phyloP scores from a whole-genome alignment of 129 eudicot genomes.

The Deinandra increscens region DNA sequence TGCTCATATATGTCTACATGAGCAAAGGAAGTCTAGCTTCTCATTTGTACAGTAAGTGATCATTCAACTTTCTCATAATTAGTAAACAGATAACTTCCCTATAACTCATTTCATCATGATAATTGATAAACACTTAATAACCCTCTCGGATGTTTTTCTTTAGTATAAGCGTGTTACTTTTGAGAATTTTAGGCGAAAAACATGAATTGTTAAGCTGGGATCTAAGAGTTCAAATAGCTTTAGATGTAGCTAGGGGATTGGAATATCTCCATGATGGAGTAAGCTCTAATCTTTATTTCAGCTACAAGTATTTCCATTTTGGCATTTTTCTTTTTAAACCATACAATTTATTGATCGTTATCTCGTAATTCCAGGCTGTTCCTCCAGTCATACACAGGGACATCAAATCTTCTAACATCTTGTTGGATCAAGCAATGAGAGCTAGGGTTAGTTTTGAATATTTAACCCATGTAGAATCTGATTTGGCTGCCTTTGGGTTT shows the following conservation, averaged over 20 bases:
- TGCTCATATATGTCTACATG: constrained; percentile 96
- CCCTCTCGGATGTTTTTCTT: neutral
- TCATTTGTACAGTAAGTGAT: constrained; percentile 75
- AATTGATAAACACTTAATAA: neutral
- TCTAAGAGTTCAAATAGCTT: constrained; percentile 78
- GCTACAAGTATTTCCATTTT: neutral
- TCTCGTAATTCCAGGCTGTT: constrained; percentile 59
- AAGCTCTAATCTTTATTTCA: constrained; percentile 27
- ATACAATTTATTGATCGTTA: constrained; percentile 9
- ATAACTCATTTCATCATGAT: neutral
- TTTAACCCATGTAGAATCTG: neutral
- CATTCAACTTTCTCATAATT: constrained; percentile 5
- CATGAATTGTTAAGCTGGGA: constrained; percentile 75
- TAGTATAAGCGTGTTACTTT: neutral
- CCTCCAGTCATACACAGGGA: constrained; percentile 98
- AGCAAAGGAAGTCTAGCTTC: constrained; percentile 85
- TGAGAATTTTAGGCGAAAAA: constrained; percentile 51
- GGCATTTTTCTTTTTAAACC: neutral
- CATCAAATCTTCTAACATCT: constrained; percentile 88
- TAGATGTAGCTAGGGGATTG: constrained; percentile 94
- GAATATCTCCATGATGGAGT: constrained; percentile 99
- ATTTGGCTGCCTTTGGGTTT: neutral
- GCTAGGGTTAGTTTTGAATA: constrained; percentile 67
- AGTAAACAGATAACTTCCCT: neutral
- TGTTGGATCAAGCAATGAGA: constrained; percentile 92